These are phyloP conservation scores for Artemisia tridentata DNA, from an alignment of 129 eudicot species.

Conservation along the genomic window DNA sequence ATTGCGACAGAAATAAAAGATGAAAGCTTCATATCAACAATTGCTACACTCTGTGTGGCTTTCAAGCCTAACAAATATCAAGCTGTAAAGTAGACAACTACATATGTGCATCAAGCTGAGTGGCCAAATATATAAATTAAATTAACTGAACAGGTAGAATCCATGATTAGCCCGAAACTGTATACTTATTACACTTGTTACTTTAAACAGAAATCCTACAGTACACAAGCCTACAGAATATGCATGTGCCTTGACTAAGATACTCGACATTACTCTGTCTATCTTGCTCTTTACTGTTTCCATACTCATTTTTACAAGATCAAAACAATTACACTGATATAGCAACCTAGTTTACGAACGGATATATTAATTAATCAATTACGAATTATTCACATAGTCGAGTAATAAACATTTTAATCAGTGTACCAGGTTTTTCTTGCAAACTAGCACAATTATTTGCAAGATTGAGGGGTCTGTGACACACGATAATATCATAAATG, in stretches of 20 bases:
- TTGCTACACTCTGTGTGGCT: too few species aligned
- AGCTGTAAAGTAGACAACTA: neutral
- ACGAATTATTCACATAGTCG: neutral
- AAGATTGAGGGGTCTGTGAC: slow-evolving; percentile 1
- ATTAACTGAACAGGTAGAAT: too few species aligned
- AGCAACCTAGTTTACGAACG: neutral
- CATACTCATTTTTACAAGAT: neutral
- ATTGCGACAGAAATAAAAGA: neutral
- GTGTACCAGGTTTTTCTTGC: neutral
- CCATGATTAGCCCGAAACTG: too few species aligned
- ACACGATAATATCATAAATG: slow-evolving; percentile 10
- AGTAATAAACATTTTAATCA: neutral
- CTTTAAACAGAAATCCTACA: slow-evolving; percentile 18
- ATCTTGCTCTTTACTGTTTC: neutral
- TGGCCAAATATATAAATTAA: neutral
- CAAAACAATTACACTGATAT: neutral
- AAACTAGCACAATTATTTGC: slow-evolving; percentile 18
- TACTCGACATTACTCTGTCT: neutral
- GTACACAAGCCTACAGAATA: neutral
- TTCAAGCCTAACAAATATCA: neutral
- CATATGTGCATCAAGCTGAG: neutral
- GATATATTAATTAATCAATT: neutral
- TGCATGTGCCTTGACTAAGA: slow-evolving; percentile 1
- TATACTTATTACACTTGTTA: too few species aligned
- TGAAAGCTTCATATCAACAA: slow-evolving; percentile 12